Percentiles rank a stretch among this genome's conserved stretches.
Conservation (phyloP, 352 stramenopile genomes). For the Lagenidium giganteum region DNA sequence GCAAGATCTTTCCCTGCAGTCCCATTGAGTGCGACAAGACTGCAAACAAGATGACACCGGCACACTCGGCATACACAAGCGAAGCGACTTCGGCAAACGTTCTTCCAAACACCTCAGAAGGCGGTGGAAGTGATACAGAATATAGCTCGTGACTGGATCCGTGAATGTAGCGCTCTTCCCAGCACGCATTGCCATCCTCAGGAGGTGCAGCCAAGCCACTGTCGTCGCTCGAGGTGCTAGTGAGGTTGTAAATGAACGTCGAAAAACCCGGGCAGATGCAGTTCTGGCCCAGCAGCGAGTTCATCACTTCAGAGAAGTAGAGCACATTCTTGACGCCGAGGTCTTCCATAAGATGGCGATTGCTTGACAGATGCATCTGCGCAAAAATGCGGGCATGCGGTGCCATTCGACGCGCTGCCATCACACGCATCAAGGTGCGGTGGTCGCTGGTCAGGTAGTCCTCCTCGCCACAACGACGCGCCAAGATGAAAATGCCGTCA, state of each 20-base stretch:
- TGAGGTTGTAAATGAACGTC: conserved; percentile 86
- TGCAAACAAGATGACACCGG: conserved; percentile 75
- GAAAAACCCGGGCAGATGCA: conserved; percentile 83
- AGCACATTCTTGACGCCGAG: conserved; percentile 74
- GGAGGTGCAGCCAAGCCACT: conserved; percentile 11
- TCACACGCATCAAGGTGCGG: conserved; percentile 73
- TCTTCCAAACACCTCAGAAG: conserved; percentile 46
- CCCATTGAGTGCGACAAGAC: conserved; percentile 26
- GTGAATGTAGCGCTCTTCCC: conserved; percentile 70
- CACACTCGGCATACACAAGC: conserved; percentile 69
- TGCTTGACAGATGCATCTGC: conserved; percentile 74
- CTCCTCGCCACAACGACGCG: conserved; percentile 55
- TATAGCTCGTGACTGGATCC: conserved; percentile 80
- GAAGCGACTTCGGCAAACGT: conserved; percentile 79
- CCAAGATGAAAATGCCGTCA: conserved; percentile 78
- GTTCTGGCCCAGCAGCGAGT: conserved; percentile 81
- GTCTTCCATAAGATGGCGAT: conserved; percentile 69
- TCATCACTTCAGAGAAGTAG: conserved; percentile 75
- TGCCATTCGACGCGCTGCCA: conserved; percentile 64
- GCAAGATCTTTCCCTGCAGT: conserved; percentile 36
- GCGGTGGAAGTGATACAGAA: conserved; percentile 54
- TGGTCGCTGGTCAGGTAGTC: conserved; percentile 71
- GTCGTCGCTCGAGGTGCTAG: conserved; percentile 72
- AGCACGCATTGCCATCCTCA: conserved; percentile 32
- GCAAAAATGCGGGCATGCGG: conserved; percentile 52